These are phyloP conservation scores for Penicillium fimorum DNA, from an alignment of 495 filamentous ascomycete species.

Conservation along the genomic window DNA sequence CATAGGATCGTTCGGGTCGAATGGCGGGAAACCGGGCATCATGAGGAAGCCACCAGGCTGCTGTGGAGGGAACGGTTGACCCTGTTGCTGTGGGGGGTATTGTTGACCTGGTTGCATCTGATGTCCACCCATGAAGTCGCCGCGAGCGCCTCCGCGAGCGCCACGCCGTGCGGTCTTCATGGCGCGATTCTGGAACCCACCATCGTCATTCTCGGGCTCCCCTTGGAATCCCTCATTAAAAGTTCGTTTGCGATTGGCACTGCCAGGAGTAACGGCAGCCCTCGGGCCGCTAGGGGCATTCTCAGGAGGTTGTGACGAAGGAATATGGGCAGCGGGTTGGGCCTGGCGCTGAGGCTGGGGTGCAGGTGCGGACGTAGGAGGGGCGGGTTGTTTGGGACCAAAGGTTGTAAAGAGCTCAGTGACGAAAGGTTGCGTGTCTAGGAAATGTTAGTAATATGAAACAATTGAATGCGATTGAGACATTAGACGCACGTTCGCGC, in stretches of 20 bases:
- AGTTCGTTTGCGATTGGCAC: constrained; percentile 53
- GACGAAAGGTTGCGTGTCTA: constrained; percentile 77
- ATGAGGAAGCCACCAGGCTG: constrained; percentile 43
- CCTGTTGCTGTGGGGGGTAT: not conserved
- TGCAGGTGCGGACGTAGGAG: constrained; percentile 52
- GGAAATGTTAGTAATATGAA: constrained; percentile 15
- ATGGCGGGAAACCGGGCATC: constrained; percentile 52
- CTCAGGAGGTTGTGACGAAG: constrained; percentile 30
- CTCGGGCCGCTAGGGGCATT: constrained; percentile 40
- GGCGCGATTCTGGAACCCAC: constrained; percentile 50
- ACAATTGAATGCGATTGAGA: not conserved
- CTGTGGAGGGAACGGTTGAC: not conserved
- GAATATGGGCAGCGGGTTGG: constrained; percentile 18
- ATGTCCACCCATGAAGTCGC: constrained; percentile 43
- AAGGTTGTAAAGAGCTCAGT: constrained; percentile 74
- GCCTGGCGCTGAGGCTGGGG: constrained; percentile 44
- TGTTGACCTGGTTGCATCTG: constrained; percentile 18
- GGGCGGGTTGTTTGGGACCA: constrained; percentile 53
- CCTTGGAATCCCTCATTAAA: constrained; percentile 58
- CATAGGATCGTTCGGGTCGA: constrained; percentile 67
- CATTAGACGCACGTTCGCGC: constrained; percentile 62
- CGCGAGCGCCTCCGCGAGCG: constrained; percentile 58
- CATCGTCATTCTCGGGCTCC: constrained; percentile 43
- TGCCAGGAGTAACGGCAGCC: constrained; percentile 18
- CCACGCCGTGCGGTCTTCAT: constrained; percentile 71